Conservation (phyloP, 2,329 filamentous ascomycete species). For the Ophiosphaerella korrae region DNA sequence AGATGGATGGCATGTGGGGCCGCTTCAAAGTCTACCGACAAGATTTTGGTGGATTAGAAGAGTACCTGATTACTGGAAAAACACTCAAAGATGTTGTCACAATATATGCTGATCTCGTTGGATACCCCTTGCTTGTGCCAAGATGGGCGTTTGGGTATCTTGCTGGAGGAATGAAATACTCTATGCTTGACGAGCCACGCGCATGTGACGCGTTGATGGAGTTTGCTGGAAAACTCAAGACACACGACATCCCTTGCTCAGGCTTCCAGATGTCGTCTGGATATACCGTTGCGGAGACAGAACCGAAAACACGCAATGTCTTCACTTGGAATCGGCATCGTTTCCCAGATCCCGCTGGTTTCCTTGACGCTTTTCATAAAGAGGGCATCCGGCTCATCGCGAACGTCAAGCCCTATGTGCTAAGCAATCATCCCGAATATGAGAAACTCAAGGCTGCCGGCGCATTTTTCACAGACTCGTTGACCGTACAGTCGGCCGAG, state of each 20-base stretch:
- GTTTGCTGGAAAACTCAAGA: slow-evolving; percentile 65
- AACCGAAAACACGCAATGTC: slow-evolving; percentile 73
- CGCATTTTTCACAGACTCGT: slow-evolving; percentile 68
- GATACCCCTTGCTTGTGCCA: slow-evolving; percentile 70
- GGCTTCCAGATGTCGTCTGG: slow-evolving; percentile 75
- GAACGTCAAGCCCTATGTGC: slow-evolving; percentile 75
- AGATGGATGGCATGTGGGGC: slow-evolving; percentile 78
- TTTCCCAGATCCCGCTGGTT: slow-evolving; percentile 70
- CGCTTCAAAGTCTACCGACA: slow-evolving; percentile 76
- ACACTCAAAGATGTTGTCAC: slow-evolving; percentile 69
- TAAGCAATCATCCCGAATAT: slow-evolving; percentile 71
- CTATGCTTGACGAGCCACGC: slow-evolving; percentile 61
- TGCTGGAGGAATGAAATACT: slow-evolving; percentile 69
- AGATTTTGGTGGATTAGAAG: slow-evolving; percentile 72
- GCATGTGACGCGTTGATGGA: slow-evolving; percentile 63
- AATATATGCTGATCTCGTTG: slow-evolving; percentile 70
- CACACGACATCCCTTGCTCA: slow-evolving; percentile 71
- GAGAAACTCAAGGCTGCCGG: slow-evolving; percentile 61
- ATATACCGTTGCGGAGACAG: slow-evolving; percentile 69
- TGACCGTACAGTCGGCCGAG: slow-evolving; percentile 54
- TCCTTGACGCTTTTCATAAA: slow-evolving; percentile 65
- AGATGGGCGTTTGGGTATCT: slow-evolving; percentile 76
- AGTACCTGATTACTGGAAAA: slow-evolving; percentile 70
- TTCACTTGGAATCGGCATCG: slow-evolving; percentile 74
- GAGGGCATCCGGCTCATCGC: slow-evolving; percentile 70